These are phyloP conservation scores for Halenospora varia DNA, from an alignment of 495 filamentous ascomycete species.

Conservation along the genomic window DNA sequence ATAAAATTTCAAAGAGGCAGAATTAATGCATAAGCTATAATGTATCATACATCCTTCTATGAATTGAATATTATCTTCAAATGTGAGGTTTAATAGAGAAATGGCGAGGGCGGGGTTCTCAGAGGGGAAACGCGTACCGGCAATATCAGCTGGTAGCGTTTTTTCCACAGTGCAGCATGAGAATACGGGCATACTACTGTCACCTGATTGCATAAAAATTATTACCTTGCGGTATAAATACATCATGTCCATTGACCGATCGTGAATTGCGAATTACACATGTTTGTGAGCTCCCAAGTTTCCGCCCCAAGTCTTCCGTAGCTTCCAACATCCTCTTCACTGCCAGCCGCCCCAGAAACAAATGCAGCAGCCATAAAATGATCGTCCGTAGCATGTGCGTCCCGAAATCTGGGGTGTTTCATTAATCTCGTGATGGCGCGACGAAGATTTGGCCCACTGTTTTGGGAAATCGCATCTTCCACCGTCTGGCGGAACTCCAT, in stretches of 20 bases:
- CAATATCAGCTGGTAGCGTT: too few species aligned
- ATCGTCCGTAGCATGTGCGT: slow-evolving; percentile 61
- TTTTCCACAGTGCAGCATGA: too few species aligned
- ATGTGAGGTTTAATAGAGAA: too few species aligned
- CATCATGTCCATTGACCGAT: slow-evolving; percentile 24
- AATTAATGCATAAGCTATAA: too few species aligned
- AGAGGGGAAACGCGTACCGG: too few species aligned
- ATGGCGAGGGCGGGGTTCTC: too few species aligned
- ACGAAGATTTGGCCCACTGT: slow-evolving; percentile 39
- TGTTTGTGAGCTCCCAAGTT: slow-evolving; percentile 60
- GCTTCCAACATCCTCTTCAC: slow-evolving; percentile 41
- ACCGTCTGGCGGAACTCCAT: slow-evolving; percentile 56
- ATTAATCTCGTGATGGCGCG: slow-evolving; percentile 52
- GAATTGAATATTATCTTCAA: too few species aligned
- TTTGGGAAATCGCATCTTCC: slow-evolving; percentile 47
- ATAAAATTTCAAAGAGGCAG: too few species aligned
- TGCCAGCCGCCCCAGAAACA: slow-evolving; percentile 50
- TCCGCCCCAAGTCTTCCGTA: slow-evolving; percentile 45
- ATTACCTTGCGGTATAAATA: too few species aligned
- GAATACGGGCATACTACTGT: too few species aligned
- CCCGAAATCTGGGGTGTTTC: slow-evolving; percentile 55
- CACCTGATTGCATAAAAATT: too few species aligned
- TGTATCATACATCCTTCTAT: too few species aligned
- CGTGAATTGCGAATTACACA: slow-evolving; percentile 60
- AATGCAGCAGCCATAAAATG: slow-evolving; percentile 59